A percentile compares a stretch with the other conserved stretches of the same genome.
These are phyloP conservation scores for Perilla frutescens DNA, from an alignment of 257 asterid genomes.

Conservation along the genomic window DNA sequence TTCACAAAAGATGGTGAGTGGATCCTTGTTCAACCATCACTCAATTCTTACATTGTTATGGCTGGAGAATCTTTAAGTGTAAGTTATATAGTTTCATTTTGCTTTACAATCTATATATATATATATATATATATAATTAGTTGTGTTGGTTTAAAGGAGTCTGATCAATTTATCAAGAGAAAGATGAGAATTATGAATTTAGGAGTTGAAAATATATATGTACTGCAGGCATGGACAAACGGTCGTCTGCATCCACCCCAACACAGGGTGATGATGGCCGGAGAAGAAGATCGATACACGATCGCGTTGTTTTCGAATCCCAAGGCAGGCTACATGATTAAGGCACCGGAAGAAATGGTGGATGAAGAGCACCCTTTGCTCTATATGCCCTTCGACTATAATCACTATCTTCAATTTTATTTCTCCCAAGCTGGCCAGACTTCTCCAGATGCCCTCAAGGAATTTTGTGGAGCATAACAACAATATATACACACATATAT, in stretches of 20 bases:
- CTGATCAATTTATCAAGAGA: too few relatives aligned
- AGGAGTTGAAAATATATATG: too few relatives aligned
- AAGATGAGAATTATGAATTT: too few relatives aligned
- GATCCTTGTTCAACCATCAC: slow-evolving; percentile 52
- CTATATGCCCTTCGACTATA: slow-evolving; percentile 58
- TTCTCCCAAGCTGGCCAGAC: slow-evolving; percentile 44
- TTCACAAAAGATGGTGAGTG: slow-evolving; percentile 55
- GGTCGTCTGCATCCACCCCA: slow-evolving; percentile 51
- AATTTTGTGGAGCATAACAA: slow-evolving; percentile 51
- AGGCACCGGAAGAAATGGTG: slow-evolving; percentile 54
- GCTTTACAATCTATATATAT: too few relatives aligned
- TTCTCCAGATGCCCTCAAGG: slow-evolving; percentile 45
- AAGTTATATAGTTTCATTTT: not conserved
- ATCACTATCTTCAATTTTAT: slow-evolving; percentile 49
- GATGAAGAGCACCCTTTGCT: slow-evolving; percentile 61
- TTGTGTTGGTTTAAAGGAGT: too few relatives aligned
- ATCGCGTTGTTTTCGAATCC: slow-evolving; percentile 44
- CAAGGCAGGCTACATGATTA: slow-evolving; percentile 42
- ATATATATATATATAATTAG: too few relatives aligned
- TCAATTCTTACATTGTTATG: slow-evolving; percentile 50
- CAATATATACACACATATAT: too few relatives aligned
- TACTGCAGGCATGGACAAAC: slow-evolving; percentile 69
- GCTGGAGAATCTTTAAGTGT: slow-evolving; percentile 56
- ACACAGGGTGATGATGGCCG: slow-evolving; percentile 60
- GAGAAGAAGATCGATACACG: slow-evolving; percentile 53